These are phyloP conservation scores for Stagonosporopsis chrysanthemi DNA, from an alignment of 2,329 filamentous ascomycete species.

Conservation along the genomic window DNA sequence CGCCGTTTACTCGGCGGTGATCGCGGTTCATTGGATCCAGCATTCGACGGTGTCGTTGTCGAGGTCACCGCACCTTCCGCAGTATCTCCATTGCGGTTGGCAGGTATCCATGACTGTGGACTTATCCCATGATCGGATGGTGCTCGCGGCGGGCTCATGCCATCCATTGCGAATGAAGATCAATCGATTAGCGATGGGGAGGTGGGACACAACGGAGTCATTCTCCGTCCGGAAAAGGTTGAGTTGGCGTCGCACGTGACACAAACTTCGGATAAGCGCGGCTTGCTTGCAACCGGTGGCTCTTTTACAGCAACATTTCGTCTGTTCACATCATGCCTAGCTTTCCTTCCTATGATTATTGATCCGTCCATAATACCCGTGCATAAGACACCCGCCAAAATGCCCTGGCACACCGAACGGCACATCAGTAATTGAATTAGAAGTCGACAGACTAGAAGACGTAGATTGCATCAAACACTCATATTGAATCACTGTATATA, in stretches of 20 bases:
- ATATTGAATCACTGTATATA: not conserved
- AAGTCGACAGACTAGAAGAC: too few relatives aligned
- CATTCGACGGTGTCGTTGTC: conserved; percentile 25
- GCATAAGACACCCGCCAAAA: too few relatives aligned
- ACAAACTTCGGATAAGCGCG: conserved; percentile 3
- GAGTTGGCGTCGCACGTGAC: not conserved
- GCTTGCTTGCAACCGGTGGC: not conserved
- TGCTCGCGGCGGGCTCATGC: conserved; percentile 5
- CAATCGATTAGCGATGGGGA: conserved; percentile 10
- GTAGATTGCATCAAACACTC: not conserved
- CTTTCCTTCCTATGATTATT: too few relatives aligned
- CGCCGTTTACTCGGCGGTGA: conserved; percentile 41
- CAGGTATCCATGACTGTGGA: conserved; percentile 14
- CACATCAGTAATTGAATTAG: too few relatives aligned
- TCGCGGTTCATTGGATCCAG: conserved; percentile 28
- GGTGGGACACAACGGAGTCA: conserved; percentile 18
- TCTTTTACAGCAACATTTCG: too few relatives aligned
- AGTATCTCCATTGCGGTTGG: conserved; percentile 19
- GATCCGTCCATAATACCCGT: too few relatives aligned
- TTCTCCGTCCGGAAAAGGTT: conserved; percentile 17
- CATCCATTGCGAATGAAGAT: conserved; percentile 13
- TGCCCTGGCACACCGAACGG: too few relatives aligned
- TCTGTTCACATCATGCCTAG: too few relatives aligned
- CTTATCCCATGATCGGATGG: conserved; percentile 22
- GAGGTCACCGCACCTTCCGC: conserved; percentile 18